These are phyloP conservation scores for Diplotaxis tenuifolia DNA, from an alignment of 345 rosid genomes.

Conservation along the genomic window DNA sequence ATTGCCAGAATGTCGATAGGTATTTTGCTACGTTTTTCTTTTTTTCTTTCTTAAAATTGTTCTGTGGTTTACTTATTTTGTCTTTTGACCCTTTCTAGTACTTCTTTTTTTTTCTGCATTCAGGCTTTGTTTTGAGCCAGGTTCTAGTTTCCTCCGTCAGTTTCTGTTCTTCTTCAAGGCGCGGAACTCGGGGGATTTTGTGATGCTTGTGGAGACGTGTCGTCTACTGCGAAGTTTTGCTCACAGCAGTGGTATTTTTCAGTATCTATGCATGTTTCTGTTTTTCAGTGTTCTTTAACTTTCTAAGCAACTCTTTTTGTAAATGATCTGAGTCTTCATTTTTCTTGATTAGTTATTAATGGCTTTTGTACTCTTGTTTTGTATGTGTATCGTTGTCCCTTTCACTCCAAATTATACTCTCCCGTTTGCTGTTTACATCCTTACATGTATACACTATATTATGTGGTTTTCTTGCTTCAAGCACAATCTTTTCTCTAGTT, in stretches of 20 bases:
- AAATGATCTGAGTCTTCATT: slow-evolving; percentile 26
- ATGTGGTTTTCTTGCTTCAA: background rate
- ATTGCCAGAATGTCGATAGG: slow-evolving; percentile 77
- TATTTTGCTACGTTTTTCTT: slow-evolving; percentile 17
- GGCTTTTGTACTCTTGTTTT: background rate
- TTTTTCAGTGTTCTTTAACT: slow-evolving; percentile 22
- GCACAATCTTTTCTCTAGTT: background rate
- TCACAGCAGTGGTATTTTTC: slow-evolving; percentile 50
- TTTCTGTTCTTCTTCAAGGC: slow-evolving; percentile 69
- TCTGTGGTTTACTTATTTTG: background rate
- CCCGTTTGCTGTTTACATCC: background rate
- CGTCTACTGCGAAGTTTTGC: slow-evolving; percentile 51
- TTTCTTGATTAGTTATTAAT: slow-evolving; percentile 17
- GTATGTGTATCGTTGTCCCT: slow-evolving; percentile 15
- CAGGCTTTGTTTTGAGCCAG: slow-evolving; percentile 91
- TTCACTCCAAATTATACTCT: background rate
- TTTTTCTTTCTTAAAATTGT: background rate
- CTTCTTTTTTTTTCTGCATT: slow-evolving; percentile 15
- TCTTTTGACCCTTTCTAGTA: background rate
- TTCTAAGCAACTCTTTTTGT: slow-evolving; percentile 16
- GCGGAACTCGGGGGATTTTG: too few species aligned
- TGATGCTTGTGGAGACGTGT: slow-evolving; percentile 69
- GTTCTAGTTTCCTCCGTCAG: too few species aligned
- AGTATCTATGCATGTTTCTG: slow-evolving; percentile 11
- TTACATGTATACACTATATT: background rate